Evolutionary conservation across 148 eudicot species (phyloP).

Genomic region (Spergularia bocconei): DNA sequence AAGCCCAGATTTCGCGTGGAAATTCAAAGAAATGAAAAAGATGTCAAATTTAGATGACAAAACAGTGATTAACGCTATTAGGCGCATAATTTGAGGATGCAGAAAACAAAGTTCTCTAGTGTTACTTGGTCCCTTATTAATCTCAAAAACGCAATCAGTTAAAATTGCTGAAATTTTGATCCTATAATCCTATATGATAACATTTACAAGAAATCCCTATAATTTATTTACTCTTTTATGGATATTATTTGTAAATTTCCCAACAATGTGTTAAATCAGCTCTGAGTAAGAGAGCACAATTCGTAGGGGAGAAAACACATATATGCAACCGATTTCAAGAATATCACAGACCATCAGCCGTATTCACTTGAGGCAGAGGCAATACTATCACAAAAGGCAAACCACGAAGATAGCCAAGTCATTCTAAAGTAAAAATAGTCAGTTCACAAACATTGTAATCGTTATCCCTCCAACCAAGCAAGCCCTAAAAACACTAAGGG

Average conservation of each 20-base stretch:
- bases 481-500: no score
- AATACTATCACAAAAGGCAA: background rate
- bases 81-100: no score
- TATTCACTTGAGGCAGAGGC: background rate
- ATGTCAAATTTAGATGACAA: background rate
- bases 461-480: no score
- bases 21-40: background rate
- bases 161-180: background rate
- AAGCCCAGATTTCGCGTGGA: background rate
- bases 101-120: background rate
- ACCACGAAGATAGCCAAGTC: background rate
- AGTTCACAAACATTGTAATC: no score
- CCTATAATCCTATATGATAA: no score
- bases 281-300: background rate
- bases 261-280: background rate
- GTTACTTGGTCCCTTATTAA: background rate
- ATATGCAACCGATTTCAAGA: background rate
- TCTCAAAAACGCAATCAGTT: background rate
- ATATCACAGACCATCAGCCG: background rate
- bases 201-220: no score
- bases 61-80: background rate
- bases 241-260: no score
- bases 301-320: background rate
- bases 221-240: no score
- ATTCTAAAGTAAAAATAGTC: background rate